These are phyloP conservation scores for Plantago ovata DNA, from an alignment of 257 asterid genomes.

Conservation along the genomic window DNA sequence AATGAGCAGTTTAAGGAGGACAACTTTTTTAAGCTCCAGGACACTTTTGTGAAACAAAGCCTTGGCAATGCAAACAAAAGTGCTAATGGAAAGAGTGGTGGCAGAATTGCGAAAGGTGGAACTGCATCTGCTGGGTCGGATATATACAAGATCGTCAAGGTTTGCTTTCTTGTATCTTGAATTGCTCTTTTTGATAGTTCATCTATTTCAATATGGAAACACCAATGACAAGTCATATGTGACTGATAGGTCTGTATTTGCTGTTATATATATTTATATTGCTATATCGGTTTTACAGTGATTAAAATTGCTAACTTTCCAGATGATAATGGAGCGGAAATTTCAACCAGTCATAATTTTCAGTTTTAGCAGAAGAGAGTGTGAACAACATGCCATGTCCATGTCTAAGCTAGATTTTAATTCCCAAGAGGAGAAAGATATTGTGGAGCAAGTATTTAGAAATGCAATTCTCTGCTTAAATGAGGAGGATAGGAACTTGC, in stretches of 20 bases:
- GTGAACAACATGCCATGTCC: constrained; percentile 99
- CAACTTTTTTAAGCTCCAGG: constrained; percentile 79
- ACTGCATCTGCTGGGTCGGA: constrained; percentile 72
- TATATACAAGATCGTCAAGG: constrained; percentile 94
- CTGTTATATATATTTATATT: constrained; percentile 10
- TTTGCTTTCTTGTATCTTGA: constrained; percentile 24
- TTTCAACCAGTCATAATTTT: constrained; percentile 96
- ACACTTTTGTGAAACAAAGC: constrained; percentile 60
- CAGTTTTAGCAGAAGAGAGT: constrained; percentile 98
- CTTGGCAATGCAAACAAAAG: constrained; percentile 46
- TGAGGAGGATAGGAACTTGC: constrained; percentile 91
- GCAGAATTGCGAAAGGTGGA: constrained; percentile 77
- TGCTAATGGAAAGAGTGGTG: constrained; percentile 49
- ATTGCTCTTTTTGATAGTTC: too few relatives aligned
- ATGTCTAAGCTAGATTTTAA: constrained; percentile 96
- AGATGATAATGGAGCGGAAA: constrained; percentile 98
- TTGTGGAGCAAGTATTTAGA: constrained; percentile 80
- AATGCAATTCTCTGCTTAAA: constrained; percentile 78
- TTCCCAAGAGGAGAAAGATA: constrained; percentile 75
- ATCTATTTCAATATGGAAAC: too few relatives aligned
- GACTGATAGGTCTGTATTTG: constrained; percentile 2
- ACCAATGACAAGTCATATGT: too few relatives aligned
- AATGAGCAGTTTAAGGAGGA: constrained; percentile 90
- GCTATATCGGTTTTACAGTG: background rate
- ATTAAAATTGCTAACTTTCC: constrained; percentile 26